Percentiles rank a stretch among this genome's conserved stretches.
phyloP scores from a whole-genome alignment of 2,329 filamentous ascomycete species.

The Mycosphaerella arachidis region DNA sequence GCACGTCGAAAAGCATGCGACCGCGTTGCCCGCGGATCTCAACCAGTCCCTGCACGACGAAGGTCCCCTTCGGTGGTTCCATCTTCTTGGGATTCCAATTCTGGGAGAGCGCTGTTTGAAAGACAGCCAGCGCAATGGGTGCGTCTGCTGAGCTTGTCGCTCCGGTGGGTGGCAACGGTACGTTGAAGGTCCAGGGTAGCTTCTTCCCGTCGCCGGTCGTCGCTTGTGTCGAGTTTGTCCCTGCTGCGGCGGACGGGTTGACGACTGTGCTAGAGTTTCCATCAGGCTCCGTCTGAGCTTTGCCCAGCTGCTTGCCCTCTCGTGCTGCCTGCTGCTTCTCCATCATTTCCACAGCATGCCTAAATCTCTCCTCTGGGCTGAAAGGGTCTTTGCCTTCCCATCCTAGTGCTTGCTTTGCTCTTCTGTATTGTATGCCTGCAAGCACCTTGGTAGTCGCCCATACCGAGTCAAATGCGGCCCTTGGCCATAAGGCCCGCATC shows the following conservation, averaged over 20 bases:
- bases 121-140: conserved; percentile 30
- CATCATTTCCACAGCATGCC: conserved; percentile 28
- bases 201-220: conserved; percentile 13
- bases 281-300: conserved; percentile 22
- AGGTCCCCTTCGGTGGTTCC: conserved; percentile 42
- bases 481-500: conserved; percentile 36
- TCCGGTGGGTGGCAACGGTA: conserved; percentile 13
- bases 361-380: conserved; percentile 30
- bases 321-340: conserved; percentile 26
- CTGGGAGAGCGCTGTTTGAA: conserved; percentile 24
- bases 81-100: conserved; percentile 31
- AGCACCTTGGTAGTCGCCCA: conserved; percentile 35
- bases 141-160: conserved; percentile 20
- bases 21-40: conserved; percentile 43
- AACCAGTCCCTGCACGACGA: conserved; percentile 43
- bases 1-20: conserved; percentile 42
- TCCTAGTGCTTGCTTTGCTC: conserved; percentile 36
- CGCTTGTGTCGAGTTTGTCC: conserved; percentile 1
- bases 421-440: conserved; percentile 33
- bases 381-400: conserved; percentile 32
- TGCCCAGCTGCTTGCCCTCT: conserved; percentile 17
- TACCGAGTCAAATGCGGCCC: conserved; percentile 32
- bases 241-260: conserved; percentile 3
- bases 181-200: conserved; percentile 24
- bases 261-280: conserved; percentile 12